Evolutionary conservation across 179 eudicot species (phyloP), one percentile per base, ranked within the genome.

Genomic region (Camellia oleifera): DNA sequence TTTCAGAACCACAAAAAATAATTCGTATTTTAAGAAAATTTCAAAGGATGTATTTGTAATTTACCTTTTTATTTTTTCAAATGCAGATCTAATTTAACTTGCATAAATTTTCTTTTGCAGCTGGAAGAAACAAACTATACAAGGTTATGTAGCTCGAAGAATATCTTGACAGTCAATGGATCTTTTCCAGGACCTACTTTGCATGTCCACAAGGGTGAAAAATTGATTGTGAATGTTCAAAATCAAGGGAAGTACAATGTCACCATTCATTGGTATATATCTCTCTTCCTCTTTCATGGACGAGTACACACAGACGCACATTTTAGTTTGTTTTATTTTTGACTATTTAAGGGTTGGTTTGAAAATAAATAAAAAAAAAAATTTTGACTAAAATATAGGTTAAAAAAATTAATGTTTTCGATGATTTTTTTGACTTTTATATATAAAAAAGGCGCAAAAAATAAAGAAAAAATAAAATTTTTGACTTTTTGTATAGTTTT

Each of bases 201-300:
- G 23, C 80, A 65, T 2, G 75, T 78, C 65, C 74, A 69, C 17
- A 78, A 45, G 52, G 80, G 80, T 8, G 80, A 78, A 45, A 71
- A 18, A 9, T 42, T 57, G 5, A 53, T 18, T 14, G 81, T 79
- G 6, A 79, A 79, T 20, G 56, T 61, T 48, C 69, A 70, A n/a
- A 79, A 79, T 11, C 76, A 70, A n/a, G 81, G 76, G 45, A 8
- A 45, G 4, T 79, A 79, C 18, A 75, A 75, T 4, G 69, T 69
- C 46, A 79, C 81, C 10, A 23, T 79, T 42, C 81, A 79, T 45
- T 79, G 81, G 81, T 78, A 57, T 54, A 54, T 18, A 1, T 57
- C 44, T 26, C 26, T 20, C 65, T 74, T 23, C 61, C 12, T 26
- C 3, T 26, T 2, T 64, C 32, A 3, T 3, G n/a, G 26, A 61